A percentile compares a stretch with the other conserved stretches of the same genome.
Conservation (phyloP, 805 yeast species). For the Pichia membranifaciens region DNA sequence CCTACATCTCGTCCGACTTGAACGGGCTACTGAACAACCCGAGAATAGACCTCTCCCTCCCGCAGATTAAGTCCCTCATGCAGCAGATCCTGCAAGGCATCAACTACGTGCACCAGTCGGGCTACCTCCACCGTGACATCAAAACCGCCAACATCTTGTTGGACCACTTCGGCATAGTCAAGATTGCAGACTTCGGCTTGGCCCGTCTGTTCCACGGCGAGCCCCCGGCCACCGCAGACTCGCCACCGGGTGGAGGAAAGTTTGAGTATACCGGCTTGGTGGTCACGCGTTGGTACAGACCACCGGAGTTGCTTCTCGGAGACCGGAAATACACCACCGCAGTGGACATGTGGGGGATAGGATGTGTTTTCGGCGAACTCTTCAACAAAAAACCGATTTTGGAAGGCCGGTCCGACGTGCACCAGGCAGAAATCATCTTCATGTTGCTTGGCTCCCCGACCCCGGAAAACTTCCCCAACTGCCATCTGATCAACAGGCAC, state of each 20-base stretch:
- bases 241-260: slow-evolving; percentile 49
- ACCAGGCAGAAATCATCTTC: slow-evolving; percentile 81
- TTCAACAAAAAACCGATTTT: slow-evolving; percentile 77
- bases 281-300: slow-evolving; percentile 96
- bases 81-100: slow-evolving; percentile 73
- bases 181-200: slow-evolving; percentile 93
- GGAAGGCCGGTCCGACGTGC: slow-evolving; percentile 79
- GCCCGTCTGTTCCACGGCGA: slow-evolving; percentile 56
- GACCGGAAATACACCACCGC: slow-evolving; percentile 87
- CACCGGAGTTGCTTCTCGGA: slow-evolving; percentile 88
- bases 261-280: slow-evolving; percentile 58
- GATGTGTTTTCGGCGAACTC: slow-evolving; percentile 92
- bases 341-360: slow-evolving; percentile 96
- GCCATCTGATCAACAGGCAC: slow-evolving; percentile 50
- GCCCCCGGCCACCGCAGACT: slow-evolving; percentile 20
- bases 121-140: slow-evolving; percentile 79
- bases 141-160: slow-evolving; percentile 93
- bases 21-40: slow-evolving; percentile 87
- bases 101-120: slow-evolving; percentile 63
- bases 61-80: slow-evolving; percentile 81
- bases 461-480: slow-evolving; percentile 55
- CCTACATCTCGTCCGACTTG: slow-evolving; percentile 88
- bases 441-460: slow-evolving; percentile 77
- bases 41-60: slow-evolving; percentile 46
- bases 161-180: slow-evolving; percentile 68